These are phyloP conservation scores for Linnemannia exigua DNA, from an alignment of 192 early-diverging fungal species.

Conservation along the genomic window DNA sequence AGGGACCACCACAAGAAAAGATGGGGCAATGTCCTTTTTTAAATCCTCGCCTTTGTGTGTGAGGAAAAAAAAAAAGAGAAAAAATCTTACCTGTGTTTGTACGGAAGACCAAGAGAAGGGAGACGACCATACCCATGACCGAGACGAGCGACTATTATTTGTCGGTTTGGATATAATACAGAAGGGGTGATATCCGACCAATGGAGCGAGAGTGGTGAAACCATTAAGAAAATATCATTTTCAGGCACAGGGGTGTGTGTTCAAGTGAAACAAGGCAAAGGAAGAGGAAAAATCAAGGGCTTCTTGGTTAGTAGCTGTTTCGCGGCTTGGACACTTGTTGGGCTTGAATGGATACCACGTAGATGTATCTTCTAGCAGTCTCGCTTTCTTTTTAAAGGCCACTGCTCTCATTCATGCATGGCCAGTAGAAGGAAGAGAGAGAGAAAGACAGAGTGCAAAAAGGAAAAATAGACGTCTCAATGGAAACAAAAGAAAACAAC, in stretches of 20 bases:
- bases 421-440: not conserved
- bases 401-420: not conserved
- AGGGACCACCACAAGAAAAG: not conserved
- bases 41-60: slow-evolving; percentile 39
- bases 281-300: not conserved
- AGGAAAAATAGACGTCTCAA: not conserved
- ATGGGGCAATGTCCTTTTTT: not conserved
- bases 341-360: not conserved
- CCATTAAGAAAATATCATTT: not conserved
- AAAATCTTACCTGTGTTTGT: slow-evolving; percentile 69
- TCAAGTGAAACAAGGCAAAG: not conserved
- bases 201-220: not conserved
- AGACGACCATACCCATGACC: slow-evolving; percentile 57
- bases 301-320: not conserved
- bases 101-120: slow-evolving; percentile 76
- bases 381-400: not conserved
- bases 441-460: not conserved
- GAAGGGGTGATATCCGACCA: not conserved
- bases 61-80: slow-evolving; percentile 51
- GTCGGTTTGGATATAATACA: too few species aligned
- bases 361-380: not conserved
- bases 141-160: slow-evolving; percentile 40
- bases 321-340: not conserved
- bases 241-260: not conserved
- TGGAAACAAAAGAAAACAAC: slow-evolving; percentile 13